These are phyloP conservation scores for Cydonia oblonga DNA, from an alignment of 331 rosid genomes.

Conservation along the genomic window DNA sequence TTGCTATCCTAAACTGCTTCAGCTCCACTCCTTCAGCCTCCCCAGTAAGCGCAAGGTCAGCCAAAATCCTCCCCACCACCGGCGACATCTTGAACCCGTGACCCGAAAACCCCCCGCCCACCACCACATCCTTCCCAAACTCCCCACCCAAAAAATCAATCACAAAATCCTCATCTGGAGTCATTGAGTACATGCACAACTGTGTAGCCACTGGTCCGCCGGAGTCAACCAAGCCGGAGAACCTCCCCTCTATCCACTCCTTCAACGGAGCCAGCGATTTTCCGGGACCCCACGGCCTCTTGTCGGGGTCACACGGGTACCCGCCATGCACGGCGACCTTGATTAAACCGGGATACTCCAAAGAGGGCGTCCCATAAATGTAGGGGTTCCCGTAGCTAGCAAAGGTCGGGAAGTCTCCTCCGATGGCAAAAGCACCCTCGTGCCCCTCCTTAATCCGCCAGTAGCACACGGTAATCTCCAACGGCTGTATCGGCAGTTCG, in stretches of 20 bases:
- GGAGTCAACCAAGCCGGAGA: constrained; percentile 46
- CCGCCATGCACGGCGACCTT: constrained; percentile 66
- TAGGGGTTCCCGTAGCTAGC: constrained; percentile 31
- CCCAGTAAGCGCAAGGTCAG: constrained; percentile 47
- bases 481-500: constrained; percentile 48
- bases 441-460: constrained; percentile 76
- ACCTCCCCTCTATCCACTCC: constrained; percentile 37
- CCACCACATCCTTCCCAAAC: constrained; percentile 54
- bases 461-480: constrained; percentile 48
- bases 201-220: constrained; percentile 48
- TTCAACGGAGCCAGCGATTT: constrained; percentile 26
- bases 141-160: constrained; percentile 74
- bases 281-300: constrained; percentile 59
- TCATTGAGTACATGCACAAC: constrained; percentile 73
- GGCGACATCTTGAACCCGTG: constrained; percentile 96
- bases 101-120: constrained; percentile 89
- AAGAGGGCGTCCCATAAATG: constrained; percentile 66
- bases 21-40: constrained; percentile 50
- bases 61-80: constrained; percentile 47
- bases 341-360: constrained; percentile 84
- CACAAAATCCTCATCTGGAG: constrained; percentile 71
- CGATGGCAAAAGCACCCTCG: constrained; percentile 27
- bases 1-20: constrained; percentile 33
- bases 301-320: constrained; percentile 54
- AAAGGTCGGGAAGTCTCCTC: constrained; percentile 62